These are phyloP conservation scores for Mycena epipterygia DNA, from an alignment of 768 basidiomycete genomes.

Conservation along the genomic window DNA sequence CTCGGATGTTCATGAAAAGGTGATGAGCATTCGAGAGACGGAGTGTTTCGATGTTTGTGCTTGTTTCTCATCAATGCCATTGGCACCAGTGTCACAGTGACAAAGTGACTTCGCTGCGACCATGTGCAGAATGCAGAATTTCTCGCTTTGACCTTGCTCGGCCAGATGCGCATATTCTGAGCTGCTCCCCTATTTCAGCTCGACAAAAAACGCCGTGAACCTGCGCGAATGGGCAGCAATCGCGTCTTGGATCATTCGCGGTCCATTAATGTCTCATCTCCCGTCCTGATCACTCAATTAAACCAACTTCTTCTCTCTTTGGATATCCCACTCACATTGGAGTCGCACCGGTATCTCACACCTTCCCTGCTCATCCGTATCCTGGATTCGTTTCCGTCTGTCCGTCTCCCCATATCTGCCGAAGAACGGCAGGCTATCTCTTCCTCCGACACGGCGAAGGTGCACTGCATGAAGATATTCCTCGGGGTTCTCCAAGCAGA, in stretches of 20 bases:
- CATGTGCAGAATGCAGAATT: neutral
- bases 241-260: constrained; percentile 15
- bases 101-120: too few species aligned
- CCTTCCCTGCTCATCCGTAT: constrained; percentile 80
- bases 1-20: too few species aligned
- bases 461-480: constrained; percentile 81
- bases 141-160: neutral
- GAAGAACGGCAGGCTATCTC: constrained; percentile 29
- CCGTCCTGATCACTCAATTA: constrained; percentile 50
- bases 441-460: constrained; percentile 52
- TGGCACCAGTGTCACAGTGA: too few species aligned
- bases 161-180: neutral
- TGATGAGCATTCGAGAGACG: too few species aligned
- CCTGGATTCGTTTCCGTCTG: constrained; percentile 70
- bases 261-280: constrained; percentile 20
- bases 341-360: constrained; percentile 73
- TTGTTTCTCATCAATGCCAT: too few species aligned
- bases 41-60: too few species aligned
- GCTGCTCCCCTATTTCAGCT: neutral
- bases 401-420: constrained; percentile 64
- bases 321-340: constrained; percentile 59
- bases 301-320: constrained; percentile 63
- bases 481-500: constrained; percentile 81
- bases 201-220: neutral
- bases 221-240: neutral